These are phyloP conservation scores for Mortierella sp. DNA, from an alignment of 371 early-diverging fungal genomes.

Conservation along the genomic window DNA sequence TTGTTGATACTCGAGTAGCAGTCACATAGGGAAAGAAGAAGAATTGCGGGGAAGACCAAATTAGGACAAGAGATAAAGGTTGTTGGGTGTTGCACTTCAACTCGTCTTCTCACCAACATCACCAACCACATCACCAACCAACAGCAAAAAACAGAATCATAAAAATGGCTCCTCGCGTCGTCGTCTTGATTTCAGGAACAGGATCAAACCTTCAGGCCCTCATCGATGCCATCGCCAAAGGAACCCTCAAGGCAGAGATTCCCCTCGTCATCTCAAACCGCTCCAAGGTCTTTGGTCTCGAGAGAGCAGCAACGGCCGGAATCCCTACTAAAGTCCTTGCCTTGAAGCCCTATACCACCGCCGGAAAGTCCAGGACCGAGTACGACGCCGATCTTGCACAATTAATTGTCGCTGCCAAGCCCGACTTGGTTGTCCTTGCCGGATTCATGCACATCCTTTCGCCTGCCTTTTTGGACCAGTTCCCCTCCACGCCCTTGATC, in stretches of 20 bases:
- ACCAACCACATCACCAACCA: background rate
- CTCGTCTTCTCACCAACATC: background rate
- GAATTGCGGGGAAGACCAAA: constrained; percentile 6
- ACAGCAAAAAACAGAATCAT: background rate
- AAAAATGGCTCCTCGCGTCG: constrained; percentile 70
- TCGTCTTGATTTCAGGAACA: constrained; percentile 95
- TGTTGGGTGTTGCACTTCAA: background rate
- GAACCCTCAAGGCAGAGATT: constrained; percentile 69
- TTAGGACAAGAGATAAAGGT: background rate
- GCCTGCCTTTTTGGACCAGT: constrained; percentile 81
- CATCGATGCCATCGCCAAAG: constrained; percentile 83
- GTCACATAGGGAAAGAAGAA: background rate
- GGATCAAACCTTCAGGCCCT: constrained; percentile 98
- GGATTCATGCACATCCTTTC: constrained; percentile 98
- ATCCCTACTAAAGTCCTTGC: constrained; percentile 88
- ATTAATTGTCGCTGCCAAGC: constrained; percentile 70
- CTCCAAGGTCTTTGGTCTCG: constrained; percentile 84
- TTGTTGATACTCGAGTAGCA: background rate
- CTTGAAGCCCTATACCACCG: constrained; percentile 85
- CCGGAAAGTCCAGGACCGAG: constrained; percentile 85
- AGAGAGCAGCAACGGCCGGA: constrained; percentile 82
- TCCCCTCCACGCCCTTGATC: constrained; percentile 81
- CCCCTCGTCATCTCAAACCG: constrained; percentile 86
- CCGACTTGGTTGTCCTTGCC: constrained; percentile 92
- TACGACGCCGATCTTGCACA: constrained; percentile 91